Conservation (phyloP, 2,329 filamentous ascomycete genomes). For the Cryphonectria japonica region DNA sequence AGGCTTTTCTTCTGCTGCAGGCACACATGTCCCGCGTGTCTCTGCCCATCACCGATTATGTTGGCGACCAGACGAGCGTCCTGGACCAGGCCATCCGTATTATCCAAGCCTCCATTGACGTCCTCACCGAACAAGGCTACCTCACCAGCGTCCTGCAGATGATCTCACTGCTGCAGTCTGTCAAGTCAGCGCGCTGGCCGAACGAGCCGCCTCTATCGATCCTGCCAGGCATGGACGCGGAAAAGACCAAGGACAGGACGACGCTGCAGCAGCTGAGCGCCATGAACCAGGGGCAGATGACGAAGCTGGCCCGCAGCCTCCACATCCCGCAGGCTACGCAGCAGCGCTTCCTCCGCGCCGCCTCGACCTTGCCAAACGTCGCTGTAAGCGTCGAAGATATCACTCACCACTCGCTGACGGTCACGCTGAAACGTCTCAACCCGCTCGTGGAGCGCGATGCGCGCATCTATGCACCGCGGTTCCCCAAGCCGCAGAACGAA, state of each 20-base stretch:
- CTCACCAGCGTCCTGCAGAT: slow-evolving; percentile 78
- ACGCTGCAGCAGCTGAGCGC: slow-evolving; percentile 48
- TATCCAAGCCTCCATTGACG: slow-evolving; percentile 91
- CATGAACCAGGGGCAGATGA: slow-evolving; percentile 40
- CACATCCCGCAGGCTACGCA: slow-evolving; percentile 50
- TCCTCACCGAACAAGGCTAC: slow-evolving; percentile 86
- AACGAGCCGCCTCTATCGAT: slow-evolving; percentile 78
- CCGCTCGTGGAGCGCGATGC: slow-evolving; percentile 65
- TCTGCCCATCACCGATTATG: slow-evolving; percentile 94
- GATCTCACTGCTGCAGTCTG: slow-evolving; percentile 83
- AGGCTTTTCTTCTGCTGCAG: slow-evolving; percentile 90
- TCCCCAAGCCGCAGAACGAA: slow-evolving; percentile 93
- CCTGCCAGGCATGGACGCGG: slow-evolving; percentile 69
- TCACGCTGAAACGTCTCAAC: slow-evolving; percentile 71
- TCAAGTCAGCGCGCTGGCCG: slow-evolving; percentile 93
- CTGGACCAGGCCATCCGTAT: slow-evolving; percentile 97
- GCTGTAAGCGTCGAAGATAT: slow-evolving; percentile 62
- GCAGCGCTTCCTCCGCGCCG: slow-evolving; percentile 59
- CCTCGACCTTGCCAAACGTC: slow-evolving; percentile 71
- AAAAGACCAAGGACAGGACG: slow-evolving; percentile 43
- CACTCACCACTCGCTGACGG: slow-evolving; percentile 64
- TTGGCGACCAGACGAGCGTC: slow-evolving; percentile 88
- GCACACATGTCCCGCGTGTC: slow-evolving; percentile 93
- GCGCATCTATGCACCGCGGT: slow-evolving; percentile 82
- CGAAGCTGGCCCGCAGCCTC: slow-evolving; percentile 54